phyloP scores from a whole-genome alignment of 257 asterid species.

The Petunia axillaris region DNA sequence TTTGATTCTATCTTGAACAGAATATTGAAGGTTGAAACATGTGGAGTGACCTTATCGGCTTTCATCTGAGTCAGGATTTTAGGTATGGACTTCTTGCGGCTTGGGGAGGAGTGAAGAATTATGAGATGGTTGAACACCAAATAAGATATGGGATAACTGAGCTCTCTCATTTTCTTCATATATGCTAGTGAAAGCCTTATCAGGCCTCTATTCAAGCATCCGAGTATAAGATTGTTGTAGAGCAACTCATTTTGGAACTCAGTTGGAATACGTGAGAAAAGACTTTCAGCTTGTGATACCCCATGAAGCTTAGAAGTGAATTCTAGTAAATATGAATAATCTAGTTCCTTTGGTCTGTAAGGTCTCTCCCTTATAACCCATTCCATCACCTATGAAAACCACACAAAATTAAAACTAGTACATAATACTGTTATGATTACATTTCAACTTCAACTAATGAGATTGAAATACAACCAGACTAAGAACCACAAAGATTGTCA shows the following conservation, averaged over 20 bases:
- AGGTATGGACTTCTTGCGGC: slow-evolving; percentile 59
- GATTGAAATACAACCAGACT: not conserved
- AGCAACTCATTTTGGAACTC: slow-evolving; percentile 72
- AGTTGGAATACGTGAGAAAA: slow-evolving; percentile 69
- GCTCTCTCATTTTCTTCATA: slow-evolving; percentile 92
- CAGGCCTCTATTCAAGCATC: slow-evolving; percentile 80
- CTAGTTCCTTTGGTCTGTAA: slow-evolving; percentile 71
- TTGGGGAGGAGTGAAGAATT: slow-evolving; percentile 75
- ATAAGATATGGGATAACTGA: slow-evolving; percentile 69
- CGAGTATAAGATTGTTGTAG: slow-evolving; percentile 83
- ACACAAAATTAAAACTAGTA: not conserved
- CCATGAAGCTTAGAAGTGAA: slow-evolving; percentile 91
- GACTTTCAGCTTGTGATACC: slow-evolving; percentile 66
- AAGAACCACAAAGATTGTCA: slow-evolving; percentile 14
- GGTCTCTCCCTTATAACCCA: slow-evolving; percentile 98
- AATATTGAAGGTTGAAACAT: slow-evolving; percentile 79
- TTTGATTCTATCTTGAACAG: slow-evolving; percentile 74
- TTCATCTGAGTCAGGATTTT: slow-evolving; percentile 81
- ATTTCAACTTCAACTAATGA: not conserved
- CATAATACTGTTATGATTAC: not conserved
- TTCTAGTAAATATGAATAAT: slow-evolving; percentile 78
- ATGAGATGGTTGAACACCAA: slow-evolving; percentile 85
- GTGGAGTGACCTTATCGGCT: slow-evolving; percentile 75
- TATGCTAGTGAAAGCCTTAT: slow-evolving; percentile 71
- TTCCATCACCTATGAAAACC: slow-evolving; percentile 75